Evolutionary conservation across 2,329 filamentous ascomycete species (phyloP).

Genomic region (Xylariaceae sp.): DNA sequence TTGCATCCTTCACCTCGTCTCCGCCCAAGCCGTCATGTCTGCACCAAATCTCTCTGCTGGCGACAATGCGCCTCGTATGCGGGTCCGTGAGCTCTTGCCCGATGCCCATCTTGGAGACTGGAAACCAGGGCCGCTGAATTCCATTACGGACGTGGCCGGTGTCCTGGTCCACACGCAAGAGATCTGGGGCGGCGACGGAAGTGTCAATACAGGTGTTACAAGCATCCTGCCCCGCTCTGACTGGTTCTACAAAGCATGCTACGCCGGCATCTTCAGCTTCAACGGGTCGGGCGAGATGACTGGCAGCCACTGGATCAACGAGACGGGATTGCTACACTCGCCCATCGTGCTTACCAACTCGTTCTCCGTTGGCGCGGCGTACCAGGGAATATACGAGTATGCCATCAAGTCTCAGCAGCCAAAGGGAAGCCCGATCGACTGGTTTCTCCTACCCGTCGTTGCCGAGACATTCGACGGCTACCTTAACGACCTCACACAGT

Average conservation of each 20-base stretch:
- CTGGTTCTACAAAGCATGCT: slow-evolving; percentile 41
- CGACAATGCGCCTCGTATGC: slow-evolving; percentile 21
- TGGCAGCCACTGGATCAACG: slow-evolving; percentile 55
- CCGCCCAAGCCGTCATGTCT: no score
- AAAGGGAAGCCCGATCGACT: slow-evolving; percentile 40
- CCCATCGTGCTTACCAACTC: slow-evolving; percentile 58
- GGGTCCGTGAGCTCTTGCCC: slow-evolving; percentile 42
- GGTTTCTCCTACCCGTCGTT: slow-evolving; percentile 53
- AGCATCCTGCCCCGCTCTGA: slow-evolving; percentile 41
- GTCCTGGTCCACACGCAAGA: slow-evolving; percentile 43
- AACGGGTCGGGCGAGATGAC: slow-evolving; percentile 61
- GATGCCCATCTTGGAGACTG: slow-evolving; percentile 39
- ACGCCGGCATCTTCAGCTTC: slow-evolving; percentile 53
- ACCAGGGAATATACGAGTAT: slow-evolving; percentile 55
- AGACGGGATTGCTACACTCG: slow-evolving; percentile 53
- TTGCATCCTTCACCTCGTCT: not conserved
- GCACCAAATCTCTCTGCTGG: slow-evolving; percentile 5
- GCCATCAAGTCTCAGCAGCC: slow-evolving; percentile 41
- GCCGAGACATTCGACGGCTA: slow-evolving; percentile 60
- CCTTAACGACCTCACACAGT: slow-evolving; percentile 51
- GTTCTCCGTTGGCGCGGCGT: slow-evolving; percentile 51
- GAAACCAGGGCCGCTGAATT: slow-evolving; percentile 41
- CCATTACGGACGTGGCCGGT: slow-evolving; percentile 46
- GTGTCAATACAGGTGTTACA: slow-evolving; percentile 46
- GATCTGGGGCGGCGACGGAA: slow-evolving; percentile 31